phyloP scores from a whole-genome alignment of 2,329 filamentous ascomycete genomes.

The Arthrobotrys sinensis region DNA sequence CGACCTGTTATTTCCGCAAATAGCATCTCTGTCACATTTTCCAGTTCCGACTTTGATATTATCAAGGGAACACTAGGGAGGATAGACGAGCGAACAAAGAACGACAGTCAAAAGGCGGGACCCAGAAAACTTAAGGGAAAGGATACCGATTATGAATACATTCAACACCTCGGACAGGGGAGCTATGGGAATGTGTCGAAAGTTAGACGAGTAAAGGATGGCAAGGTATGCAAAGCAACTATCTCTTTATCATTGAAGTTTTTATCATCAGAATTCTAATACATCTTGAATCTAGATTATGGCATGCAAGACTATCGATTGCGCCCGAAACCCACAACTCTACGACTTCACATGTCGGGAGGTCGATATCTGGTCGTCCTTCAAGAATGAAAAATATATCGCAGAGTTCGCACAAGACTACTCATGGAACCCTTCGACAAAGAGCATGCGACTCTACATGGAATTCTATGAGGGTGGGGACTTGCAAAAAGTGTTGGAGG shows the following conservation, averaged over 20 bases:
- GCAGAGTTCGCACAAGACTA: conserved; percentile 59
- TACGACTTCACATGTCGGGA: conserved; percentile 60
- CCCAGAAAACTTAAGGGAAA: conserved; percentile 56
- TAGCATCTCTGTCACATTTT: conserved; percentile 59
- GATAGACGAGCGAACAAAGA: conserved; percentile 45
- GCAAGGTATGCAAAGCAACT: conserved; percentile 37
- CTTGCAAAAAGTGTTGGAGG: conserved; percentile 55
- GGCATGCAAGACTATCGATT: conserved; percentile 61
- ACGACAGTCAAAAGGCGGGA: conserved; percentile 38
- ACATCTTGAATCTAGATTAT: conserved; percentile 34
- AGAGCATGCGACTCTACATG: conserved; percentile 58
- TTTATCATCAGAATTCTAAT: conserved; percentile 24
- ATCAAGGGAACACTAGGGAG: conserved; percentile 59
- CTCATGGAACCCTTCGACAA: conserved; percentile 59
- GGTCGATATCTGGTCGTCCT: conserved; percentile 57
- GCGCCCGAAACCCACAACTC: conserved; percentile 51
- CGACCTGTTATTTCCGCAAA: conserved; percentile 55
- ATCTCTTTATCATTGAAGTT: not conserved
- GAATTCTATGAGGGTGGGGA: conserved; percentile 58
- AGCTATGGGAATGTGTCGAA: conserved; percentile 60
- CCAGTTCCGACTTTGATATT: conserved; percentile 51
- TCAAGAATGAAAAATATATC: conserved; percentile 59
- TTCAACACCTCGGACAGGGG: conserved; percentile 59
- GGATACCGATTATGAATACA: conserved; percentile 58
- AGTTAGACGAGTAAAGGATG: conserved; percentile 50